A percentile compares a stretch with the other conserved stretches of the same genome.
Evolutionary conservation across 345 rosid genomes (phyloP).

Genomic region (Nephelium lappaceum): DNA sequence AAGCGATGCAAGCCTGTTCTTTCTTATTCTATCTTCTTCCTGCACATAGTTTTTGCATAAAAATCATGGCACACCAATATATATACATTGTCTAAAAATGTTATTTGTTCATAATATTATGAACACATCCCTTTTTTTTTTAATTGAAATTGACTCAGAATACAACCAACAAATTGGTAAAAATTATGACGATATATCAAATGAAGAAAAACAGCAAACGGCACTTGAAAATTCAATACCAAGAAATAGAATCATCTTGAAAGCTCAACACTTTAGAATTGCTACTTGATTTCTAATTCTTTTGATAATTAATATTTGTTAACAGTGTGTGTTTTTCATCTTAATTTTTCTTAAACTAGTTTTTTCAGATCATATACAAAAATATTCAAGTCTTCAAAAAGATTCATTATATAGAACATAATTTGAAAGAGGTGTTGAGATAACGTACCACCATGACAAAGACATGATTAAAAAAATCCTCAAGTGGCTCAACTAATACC

Average conservation of each 20-base stretch:
- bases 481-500: slow-evolving; percentile 70
- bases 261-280: not conserved
- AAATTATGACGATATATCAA: not conserved
- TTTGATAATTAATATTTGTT: not conserved
- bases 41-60: slow-evolving; percentile 30
- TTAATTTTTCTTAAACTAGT: not conserved
- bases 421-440: not conserved
- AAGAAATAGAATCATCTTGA: not conserved
- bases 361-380: too few relatives aligned
- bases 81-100: not conserved
- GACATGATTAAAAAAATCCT: slow-evolving; percentile 84
- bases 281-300: not conserved
- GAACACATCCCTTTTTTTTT: not conserved
- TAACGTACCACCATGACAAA: slow-evolving; percentile 97
- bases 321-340: not conserved
- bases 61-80: too few relatives aligned
- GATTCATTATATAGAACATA: not conserved
- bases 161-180: not conserved
- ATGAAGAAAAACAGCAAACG: not conserved
- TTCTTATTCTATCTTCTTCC: slow-evolving; percentile 76
- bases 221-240: not conserved
- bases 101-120: too few relatives aligned
- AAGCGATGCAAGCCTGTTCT: slow-evolving; percentile 79
- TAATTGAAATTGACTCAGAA: not conserved
- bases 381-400: not conserved